Conservation (phyloP, 78 protist species). For the Dictyostelium discoideum region DNA sequence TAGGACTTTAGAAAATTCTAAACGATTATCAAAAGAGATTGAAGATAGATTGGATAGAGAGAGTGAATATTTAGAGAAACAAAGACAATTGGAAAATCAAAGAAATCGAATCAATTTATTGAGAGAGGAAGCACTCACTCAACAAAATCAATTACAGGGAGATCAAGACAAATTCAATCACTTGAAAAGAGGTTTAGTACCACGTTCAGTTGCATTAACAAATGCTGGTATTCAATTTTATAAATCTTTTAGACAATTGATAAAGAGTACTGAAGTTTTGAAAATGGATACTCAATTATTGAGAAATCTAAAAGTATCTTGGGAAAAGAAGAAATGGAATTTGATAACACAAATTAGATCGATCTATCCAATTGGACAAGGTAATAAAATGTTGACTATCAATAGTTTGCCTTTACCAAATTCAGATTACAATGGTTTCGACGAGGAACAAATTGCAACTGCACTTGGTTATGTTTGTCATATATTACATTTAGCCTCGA, state of each 20-base stretch:
- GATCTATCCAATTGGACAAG: slow-evolving; percentile 61
- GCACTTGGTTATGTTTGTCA: slow-evolving; percentile 85
- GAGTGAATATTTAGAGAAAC: slow-evolving; percentile 17
- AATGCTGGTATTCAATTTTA: slow-evolving; percentile 36
- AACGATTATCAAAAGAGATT: slow-evolving; percentile 9
- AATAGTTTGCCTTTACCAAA: slow-evolving; percentile 69
- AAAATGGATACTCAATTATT: slow-evolving; percentile 26
- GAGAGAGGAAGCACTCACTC: slow-evolving; percentile 28
- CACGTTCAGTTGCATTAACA: slow-evolving; percentile 24
- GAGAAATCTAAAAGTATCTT: slow-evolving; percentile 1
- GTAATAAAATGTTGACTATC: slow-evolving; percentile 38
- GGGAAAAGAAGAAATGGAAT: slow-evolving; percentile 74
- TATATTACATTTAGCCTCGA: slow-evolving; percentile 41
- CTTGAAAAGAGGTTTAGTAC: slow-evolving; percentile 25
- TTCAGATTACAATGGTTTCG: slow-evolving; percentile 82
- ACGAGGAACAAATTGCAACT: slow-evolving; percentile 80
- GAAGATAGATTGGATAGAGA: slow-evolving; percentile 30
- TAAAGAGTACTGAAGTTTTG: slow-evolving; percentile 23
- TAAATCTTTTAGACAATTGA: neutral
- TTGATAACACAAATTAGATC: slow-evolving; percentile 53
- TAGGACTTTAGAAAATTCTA: neutral
- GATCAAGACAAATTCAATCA: slow-evolving; percentile 42
- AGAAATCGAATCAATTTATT: slow-evolving; percentile 20
- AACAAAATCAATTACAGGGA: slow-evolving; percentile 1
- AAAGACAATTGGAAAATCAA: slow-evolving; percentile 5